phyloP scores from a whole-genome alignment of 2,329 filamentous ascomycete genomes.

The Aspergillus piperis region DNA sequence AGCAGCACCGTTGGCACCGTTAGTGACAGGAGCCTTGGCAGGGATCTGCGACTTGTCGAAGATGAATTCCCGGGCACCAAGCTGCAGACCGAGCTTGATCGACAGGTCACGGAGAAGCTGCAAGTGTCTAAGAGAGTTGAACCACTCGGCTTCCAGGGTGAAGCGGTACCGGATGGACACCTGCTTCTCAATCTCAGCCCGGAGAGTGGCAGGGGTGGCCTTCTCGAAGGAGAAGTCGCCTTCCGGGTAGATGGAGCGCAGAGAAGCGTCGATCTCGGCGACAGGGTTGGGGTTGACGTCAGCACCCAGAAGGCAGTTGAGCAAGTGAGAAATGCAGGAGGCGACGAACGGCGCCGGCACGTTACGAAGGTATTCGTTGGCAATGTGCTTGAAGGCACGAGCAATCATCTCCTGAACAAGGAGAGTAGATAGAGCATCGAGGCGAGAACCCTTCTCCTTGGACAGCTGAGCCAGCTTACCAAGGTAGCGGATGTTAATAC shows the following conservation, averaged over 20 bases:
- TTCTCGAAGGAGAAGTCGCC: slow-evolving; percentile 79
- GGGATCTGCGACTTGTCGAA: slow-evolving; percentile 57
- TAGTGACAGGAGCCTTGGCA: slow-evolving; percentile 39
- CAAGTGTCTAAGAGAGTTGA: slow-evolving; percentile 66
- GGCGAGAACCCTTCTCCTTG: slow-evolving; percentile 65
- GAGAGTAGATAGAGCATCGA: slow-evolving; percentile 75
- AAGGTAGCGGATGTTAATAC: slow-evolving; percentile 96
- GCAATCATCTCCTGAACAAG: slow-evolving; percentile 89
- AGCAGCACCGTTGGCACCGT: slow-evolving; percentile 38
- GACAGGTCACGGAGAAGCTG: slow-evolving; percentile 88
- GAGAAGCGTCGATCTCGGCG: slow-evolving; percentile 72
- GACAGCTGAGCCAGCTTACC: slow-evolving; percentile 75
- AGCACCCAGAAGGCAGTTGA: slow-evolving; percentile 88
- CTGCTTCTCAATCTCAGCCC: slow-evolving; percentile 69
- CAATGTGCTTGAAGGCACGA: slow-evolving; percentile 93
- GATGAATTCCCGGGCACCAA: slow-evolving; percentile 74
- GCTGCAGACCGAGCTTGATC: slow-evolving; percentile 85
- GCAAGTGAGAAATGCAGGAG: slow-evolving; percentile 77
- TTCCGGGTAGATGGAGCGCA: slow-evolving; percentile 77
- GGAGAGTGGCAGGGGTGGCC: slow-evolving; percentile 72
- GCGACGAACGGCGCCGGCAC: slow-evolving; percentile 79
- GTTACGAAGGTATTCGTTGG: slow-evolving; percentile 74
- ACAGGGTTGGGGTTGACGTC: slow-evolving; percentile 74
- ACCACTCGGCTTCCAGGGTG: slow-evolving; percentile 68
- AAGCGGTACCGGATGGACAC: slow-evolving; percentile 75